A percentile compares a stretch with the other conserved stretches of the same genome.
phyloP scores from a whole-genome alignment of 2,329 filamentous ascomycete species.

The Colletotrichum navitas region DNA sequence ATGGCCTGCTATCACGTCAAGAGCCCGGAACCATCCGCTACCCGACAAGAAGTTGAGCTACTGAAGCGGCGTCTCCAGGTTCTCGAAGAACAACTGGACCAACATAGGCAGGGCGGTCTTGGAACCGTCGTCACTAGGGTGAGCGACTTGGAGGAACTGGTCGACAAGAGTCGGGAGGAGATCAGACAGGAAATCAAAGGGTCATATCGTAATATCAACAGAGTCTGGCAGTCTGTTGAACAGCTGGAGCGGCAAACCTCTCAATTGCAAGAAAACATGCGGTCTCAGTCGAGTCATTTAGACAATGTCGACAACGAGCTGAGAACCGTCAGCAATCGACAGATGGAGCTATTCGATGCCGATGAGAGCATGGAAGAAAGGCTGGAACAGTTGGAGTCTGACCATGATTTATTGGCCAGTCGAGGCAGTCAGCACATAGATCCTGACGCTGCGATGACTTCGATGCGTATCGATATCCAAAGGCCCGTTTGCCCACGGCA shows the following conservation, averaged over 20 bases:
- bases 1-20: slow-evolving; percentile 70
- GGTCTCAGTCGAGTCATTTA: slow-evolving; percentile 57
- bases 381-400: slow-evolving; percentile 63
- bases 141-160: slow-evolving; percentile 64
- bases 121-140: slow-evolving; percentile 59
- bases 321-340: slow-evolving; percentile 60
- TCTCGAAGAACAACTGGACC: slow-evolving; percentile 59
- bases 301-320: slow-evolving; percentile 56
- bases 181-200: slow-evolving; percentile 64
- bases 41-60: slow-evolving; percentile 61
- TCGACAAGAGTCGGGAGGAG: slow-evolving; percentile 66
- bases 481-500: not conserved
- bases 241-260: slow-evolving; percentile 57
- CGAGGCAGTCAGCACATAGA: slow-evolving; percentile 29
- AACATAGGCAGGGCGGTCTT: slow-evolving; percentile 53
- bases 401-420: slow-evolving; percentile 37
- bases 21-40: slow-evolving; percentile 58
- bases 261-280: slow-evolving; percentile 53
- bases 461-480: not conserved
- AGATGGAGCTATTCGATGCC: slow-evolving; percentile 64
- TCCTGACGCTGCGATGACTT: not conserved
- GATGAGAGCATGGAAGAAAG: slow-evolving; percentile 67
- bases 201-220: slow-evolving; percentile 67
- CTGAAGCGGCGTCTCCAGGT: slow-evolving; percentile 60
- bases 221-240: slow-evolving; percentile 65